These are phyloP conservation scores for Cercospora zeina DNA, from an alignment of 2,329 filamentous ascomycete genomes.

Conservation along the genomic window DNA sequence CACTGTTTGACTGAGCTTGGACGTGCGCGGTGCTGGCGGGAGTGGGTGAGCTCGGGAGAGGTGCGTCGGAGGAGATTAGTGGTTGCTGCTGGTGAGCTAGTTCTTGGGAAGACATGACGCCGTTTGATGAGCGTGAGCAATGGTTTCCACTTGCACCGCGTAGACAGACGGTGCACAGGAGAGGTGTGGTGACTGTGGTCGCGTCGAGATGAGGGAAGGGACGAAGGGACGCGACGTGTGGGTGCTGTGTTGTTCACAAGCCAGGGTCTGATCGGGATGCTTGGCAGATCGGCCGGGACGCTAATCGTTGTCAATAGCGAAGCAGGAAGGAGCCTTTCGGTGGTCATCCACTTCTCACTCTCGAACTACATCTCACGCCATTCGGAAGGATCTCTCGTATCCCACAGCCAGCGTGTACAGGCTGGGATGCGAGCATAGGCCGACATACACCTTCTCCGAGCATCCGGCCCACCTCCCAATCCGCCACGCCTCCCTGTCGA, in stretches of 20 bases:
- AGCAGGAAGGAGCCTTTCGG: neutral
- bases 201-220: neutral
- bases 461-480: neutral
- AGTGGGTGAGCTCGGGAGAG: constrained; percentile 25
- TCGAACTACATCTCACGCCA: neutral
- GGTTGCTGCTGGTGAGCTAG: constrained; percentile 12
- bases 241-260: neutral
- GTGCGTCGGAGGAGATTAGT: constrained; percentile 16
- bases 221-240: neutral
- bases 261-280: neutral
- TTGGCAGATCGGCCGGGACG: constrained; percentile 3
- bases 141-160: neutral
- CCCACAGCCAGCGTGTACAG: neutral
- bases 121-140: constrained; percentile 32
- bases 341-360: neutral
- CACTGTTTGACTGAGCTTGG: neutral
- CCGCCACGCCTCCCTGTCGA: constrained; percentile 10
- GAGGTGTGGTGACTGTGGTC: neutral
- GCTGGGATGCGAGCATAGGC: neutral
- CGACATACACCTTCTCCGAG: neutral
- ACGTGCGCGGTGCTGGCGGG: constrained; percentile 9
- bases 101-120: constrained; percentile 33
- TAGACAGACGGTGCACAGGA: neutral
- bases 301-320: constrained; percentile 6
- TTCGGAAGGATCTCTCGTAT: neutral